Conservation (phyloP, 768 basidiomycete genomes). For the Lactifluus echinatus region DNA sequence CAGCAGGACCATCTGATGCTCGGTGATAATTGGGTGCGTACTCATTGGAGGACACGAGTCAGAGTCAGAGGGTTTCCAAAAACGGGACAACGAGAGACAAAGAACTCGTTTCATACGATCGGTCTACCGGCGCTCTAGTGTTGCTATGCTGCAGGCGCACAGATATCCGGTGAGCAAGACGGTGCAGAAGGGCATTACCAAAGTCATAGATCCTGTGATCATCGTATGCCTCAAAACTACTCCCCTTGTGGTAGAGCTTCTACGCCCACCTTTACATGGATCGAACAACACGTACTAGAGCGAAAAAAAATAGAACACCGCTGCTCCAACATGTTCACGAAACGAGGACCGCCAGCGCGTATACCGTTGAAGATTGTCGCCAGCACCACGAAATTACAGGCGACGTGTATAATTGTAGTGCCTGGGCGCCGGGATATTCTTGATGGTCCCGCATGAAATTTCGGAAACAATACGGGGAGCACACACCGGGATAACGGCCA, state of each 20-base stretch:
- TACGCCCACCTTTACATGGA: neutral
- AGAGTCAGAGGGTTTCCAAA: neutral
- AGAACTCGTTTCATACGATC: constrained; percentile 9
- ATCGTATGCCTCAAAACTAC: neutral
- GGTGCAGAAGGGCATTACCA: neutral
- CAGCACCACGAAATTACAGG: neutral
- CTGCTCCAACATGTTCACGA: neutral
- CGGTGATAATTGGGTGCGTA: neutral
- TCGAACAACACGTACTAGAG: neutral
- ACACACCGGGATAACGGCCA: neutral
- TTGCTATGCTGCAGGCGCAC: constrained; percentile 14
- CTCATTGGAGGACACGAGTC: neutral
- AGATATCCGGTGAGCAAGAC: constrained; percentile 1
- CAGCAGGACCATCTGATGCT: constrained; percentile 5
- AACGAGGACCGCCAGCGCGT: neutral
- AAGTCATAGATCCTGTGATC: constrained; percentile 3
- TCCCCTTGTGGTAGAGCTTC: neutral
- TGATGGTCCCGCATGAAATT: neutral
- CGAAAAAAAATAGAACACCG: neutral
- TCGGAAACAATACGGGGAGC: constrained; percentile 6
- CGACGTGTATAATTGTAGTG: neutral
- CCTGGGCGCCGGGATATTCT: neutral
- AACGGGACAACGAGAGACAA: neutral
- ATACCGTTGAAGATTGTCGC: neutral
- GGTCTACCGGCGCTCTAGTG: constrained; percentile 15